Base-by-base conservation (phyloP, 2,329 filamentous ascomycete species). In the Clonostachys chloroleuca region DNA sequence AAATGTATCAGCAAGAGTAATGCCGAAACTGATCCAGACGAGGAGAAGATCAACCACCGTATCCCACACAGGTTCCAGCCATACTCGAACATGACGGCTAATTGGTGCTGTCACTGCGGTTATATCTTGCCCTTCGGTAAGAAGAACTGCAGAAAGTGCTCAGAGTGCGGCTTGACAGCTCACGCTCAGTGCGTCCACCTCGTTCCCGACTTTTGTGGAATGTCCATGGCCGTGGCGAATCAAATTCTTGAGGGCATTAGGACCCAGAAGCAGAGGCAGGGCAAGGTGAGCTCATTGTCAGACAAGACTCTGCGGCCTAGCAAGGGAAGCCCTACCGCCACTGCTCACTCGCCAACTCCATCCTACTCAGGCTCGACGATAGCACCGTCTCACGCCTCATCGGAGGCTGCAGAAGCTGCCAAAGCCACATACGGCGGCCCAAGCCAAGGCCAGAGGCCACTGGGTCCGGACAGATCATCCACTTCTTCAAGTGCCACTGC, bases 1-100 rank as follows among this genome's bases (percentile, higher is more conserved):
- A 99, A 99, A 70, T 99, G 94, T 73, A 99, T 99, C 68, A 97
- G 92, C 73, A 97, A 99, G 68, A 96, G 92, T 52, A 99, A 99
- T 64, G 92, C 94, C 53, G 94, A 99, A 67, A 95, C 90, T 6
- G 94, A 99, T 65, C 92, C 94, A 18, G 94, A 99, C 68, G 94
- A 99, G 69, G 94, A 96, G 70, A 99, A 97, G 77, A 95, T 99
- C 81, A 99, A 99, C 65, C 94, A 99, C 66, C 89, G 94, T 54
- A 99, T 99, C 63, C 94, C 94, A 9, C 94, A 99, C 79, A 86
- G 94, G 46, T 99, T 97, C 75, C 85, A 92, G 60, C 84, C 87
- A n/a, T 99, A 95, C 65, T 91, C 91, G 54, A 99, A 99, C 61
- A 89, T 99, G 70, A 94, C 92, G 14, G 94, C 94, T 57, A 99